phyloP scores from a whole-genome alignment of 345 rosid genomes.

The Kandelia obovata region DNA sequence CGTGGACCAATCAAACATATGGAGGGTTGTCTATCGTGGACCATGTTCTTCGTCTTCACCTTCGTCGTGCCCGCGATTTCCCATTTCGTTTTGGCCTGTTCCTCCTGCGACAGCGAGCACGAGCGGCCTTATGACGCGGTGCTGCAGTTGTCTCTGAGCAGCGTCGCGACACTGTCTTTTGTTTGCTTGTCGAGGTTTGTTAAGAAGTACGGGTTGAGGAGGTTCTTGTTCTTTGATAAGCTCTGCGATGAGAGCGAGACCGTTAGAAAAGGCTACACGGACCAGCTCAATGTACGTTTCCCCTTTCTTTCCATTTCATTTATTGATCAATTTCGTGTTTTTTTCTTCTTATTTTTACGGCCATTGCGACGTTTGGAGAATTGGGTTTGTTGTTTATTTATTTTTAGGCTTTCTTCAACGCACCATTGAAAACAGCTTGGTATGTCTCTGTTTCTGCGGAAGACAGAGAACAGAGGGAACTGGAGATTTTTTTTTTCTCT shows the following conservation, averaged over 20 bases:
- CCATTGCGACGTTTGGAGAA: neutral
- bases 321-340: no score
- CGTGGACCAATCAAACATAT: conserved; percentile 68
- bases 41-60: conserved; percentile 55
- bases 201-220: conserved; percentile 56
- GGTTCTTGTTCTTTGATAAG: conserved; percentile 89
- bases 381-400: neutral
- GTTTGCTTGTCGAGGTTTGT: conserved; percentile 62
- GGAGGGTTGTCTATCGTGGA: conserved; percentile 66
- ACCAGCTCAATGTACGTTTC: conserved; percentile 69
- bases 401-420: neutral
- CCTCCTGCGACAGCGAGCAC: conserved; percentile 66
- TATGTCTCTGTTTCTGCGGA: neutral
- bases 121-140: conserved; percentile 61
- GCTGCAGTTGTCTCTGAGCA: conserved; percentile 81
- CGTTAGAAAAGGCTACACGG: conserved; percentile 61
- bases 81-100: conserved; percentile 81
- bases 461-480: no score
- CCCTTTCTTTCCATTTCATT: neutral
- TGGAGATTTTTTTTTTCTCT: no score
- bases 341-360: no score
- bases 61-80: conserved; percentile 61
- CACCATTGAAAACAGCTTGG: neutral
- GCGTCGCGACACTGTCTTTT: conserved; percentile 64
- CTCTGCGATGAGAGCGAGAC: conserved; percentile 88